Percentiles rank a stretch among this genome's conserved stretches.
These are phyloP conservation scores for Colletotrichum caudatum DNA, from an alignment of 2,329 filamentous ascomycete species.

Conservation along the genomic window DNA sequence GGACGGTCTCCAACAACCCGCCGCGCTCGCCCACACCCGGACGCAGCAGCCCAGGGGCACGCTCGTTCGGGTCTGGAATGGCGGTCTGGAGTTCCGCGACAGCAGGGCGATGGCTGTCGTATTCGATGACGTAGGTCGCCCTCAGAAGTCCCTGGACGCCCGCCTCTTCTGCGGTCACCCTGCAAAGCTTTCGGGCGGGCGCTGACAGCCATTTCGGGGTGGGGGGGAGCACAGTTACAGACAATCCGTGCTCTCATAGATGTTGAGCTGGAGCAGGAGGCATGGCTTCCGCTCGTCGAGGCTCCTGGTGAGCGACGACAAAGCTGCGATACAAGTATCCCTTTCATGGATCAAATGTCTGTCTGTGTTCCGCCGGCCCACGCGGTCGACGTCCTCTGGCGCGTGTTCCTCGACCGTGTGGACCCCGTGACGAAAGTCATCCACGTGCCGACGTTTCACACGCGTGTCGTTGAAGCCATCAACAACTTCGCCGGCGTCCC, in stretches of 20 bases:
- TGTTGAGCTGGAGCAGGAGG: constrained; percentile 59
- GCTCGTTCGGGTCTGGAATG: constrained; percentile 4
- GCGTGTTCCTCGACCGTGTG: constrained; percentile 49
- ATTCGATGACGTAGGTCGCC: constrained; percentile 7
- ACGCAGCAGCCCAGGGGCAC: background rate
- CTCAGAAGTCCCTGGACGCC: background rate
- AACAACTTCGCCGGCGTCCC: constrained; percentile 64
- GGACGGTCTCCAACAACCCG: no score
- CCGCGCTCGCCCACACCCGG: background rate
- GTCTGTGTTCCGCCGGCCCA: constrained; percentile 61
- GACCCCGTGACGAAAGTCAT: constrained; percentile 50
- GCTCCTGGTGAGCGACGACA: constrained; percentile 61
- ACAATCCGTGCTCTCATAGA: constrained; percentile 70
- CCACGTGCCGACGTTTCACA: constrained; percentile 60
- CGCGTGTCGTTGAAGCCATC: constrained; percentile 75
- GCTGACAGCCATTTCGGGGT: background rate
- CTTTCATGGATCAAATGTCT: constrained; percentile 31
- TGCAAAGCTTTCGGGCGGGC: background rate
- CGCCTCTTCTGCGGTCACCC: no score
- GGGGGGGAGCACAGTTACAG: constrained; percentile 56
- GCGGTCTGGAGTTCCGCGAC: constrained; percentile 25
- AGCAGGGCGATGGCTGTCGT: background rate
- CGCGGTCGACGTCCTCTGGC: constrained; percentile 51
- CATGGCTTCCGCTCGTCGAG: constrained; percentile 59
- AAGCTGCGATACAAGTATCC: background rate